A percentile compares a stretch with the other conserved stretches of the same genome.
phyloP scores from a whole-genome alignment of 768 basidiomycete genomes.

The Calocybe cyanea region DNA sequence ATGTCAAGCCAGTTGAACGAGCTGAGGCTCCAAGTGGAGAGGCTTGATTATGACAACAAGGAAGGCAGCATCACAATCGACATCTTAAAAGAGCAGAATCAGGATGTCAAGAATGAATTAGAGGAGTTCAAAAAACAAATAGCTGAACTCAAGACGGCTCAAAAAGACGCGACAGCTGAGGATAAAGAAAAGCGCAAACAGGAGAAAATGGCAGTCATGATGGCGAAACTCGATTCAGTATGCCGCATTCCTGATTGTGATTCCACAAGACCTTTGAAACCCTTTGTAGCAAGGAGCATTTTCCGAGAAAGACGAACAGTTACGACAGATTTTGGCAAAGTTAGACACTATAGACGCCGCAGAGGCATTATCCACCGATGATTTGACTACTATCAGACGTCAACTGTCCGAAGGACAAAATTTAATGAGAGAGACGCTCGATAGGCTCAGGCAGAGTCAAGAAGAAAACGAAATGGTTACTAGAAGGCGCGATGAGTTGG shows the following conservation, averaged over 20 bases:
- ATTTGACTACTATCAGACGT: constrained; percentile 76
- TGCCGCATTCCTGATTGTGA: constrained; percentile 23
- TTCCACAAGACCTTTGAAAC: constrained; percentile 3
- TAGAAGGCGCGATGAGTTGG: constrained; percentile 83
- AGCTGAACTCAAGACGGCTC: constrained; percentile 70
- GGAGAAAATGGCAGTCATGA: constrained; percentile 99
- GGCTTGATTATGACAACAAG: constrained; percentile 94
- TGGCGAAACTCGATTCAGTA: constrained; percentile 97
- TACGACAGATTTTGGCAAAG: constrained; percentile 79
- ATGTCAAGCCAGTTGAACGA: constrained; percentile 95
- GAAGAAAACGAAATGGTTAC: constrained; percentile 88
- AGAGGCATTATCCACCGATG: constrained; percentile 64
- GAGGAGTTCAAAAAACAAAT: constrained; percentile 86
- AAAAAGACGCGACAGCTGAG: constrained; percentile 84
- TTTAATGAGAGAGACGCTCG: constrained; percentile 82
- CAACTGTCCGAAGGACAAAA: constrained; percentile 89
- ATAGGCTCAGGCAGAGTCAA: constrained; percentile 82
- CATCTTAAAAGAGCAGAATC: constrained; percentile 91
- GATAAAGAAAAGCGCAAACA: constrained; percentile 99
- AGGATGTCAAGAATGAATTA: constrained; percentile 80
- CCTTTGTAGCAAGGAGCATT: constrained; percentile 76
- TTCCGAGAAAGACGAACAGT: constrained; percentile 93
- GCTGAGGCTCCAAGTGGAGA: constrained; percentile 84
- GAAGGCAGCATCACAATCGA: constrained; percentile 91
- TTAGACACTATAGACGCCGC: constrained; percentile 77